Base-by-base conservation (phyloP, 371 early-diverging fungal genomes). In the Mortierella sp. region DNA sequence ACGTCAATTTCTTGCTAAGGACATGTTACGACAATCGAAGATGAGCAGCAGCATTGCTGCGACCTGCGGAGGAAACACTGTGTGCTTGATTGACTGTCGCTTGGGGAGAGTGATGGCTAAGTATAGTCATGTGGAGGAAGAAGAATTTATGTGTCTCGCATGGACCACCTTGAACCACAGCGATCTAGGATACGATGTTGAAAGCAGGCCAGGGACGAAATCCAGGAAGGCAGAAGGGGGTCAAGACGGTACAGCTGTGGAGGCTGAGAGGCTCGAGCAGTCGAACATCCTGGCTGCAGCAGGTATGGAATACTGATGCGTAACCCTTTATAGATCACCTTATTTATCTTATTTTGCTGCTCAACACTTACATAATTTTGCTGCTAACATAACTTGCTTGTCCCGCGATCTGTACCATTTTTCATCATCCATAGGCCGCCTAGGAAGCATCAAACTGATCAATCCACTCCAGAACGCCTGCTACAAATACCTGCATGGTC, bases 391-490 rank as follows among this genome's bases (percentile, higher is more conserved):
- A n/a, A n/a, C n/a, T n/a, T n/a, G n/a, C n/a, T n/a, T n/a, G n/a
- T n/a, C n/a, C n/a, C n/a, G n/a, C n/a, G n/a, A n/a, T n/a, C n/a
- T n/a, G 23, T 6, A 44, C 15, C 15, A 6, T 31, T 19, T 42
- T 11, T 2, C 2, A n/a, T n/a, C 21, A 19, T 7, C 15, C 15
- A 44, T 61, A 72, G 82, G 86, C 11, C 72, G 83, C 5, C 55
- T 87, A 14, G 86, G 86, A 1, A 85, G 87, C 30, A 83, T 88
- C 75, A 88, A 88, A 34, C 53, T 88, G 42, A 56, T 88, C 17
- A 83, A 86, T 48, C 82, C 86, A 4, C 58, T 81, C 6, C 86
- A 84, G 54, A 82, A 82, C 44, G 80, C 82, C 17, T 86, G 87
- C 46, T 88, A 83, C 61, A 81, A 83, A 11, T 84, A 85, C 53